Conservation (phyloP, 176 grass and related monocot genomes). For the Saccharum spontaneum region DNA sequence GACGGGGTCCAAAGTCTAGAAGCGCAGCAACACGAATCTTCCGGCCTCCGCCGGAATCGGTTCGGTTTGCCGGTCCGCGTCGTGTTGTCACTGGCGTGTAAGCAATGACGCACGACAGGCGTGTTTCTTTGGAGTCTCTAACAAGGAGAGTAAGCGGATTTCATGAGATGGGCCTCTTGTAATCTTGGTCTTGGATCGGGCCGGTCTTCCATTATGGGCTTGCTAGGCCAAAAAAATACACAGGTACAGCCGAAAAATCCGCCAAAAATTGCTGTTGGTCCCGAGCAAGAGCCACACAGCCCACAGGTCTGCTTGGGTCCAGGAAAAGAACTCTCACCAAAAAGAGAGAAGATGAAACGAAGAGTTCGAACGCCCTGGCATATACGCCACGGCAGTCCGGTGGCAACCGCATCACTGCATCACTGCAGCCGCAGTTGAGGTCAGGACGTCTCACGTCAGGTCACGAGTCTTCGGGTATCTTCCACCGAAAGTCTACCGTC, state of each 20-base stretch:
- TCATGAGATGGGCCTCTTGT: background rate
- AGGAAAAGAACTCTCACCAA: background rate
- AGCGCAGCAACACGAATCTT: background rate
- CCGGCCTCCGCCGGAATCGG: background rate
- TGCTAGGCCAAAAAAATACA: background rate
- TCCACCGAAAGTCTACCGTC: background rate
- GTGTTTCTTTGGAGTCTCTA: accelerated
- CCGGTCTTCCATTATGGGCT: background rate
- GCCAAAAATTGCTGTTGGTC: background rate
- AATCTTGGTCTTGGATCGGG: background rate
- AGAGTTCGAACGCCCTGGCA: background rate
- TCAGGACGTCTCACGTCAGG: background rate
- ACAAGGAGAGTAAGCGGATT: background rate
- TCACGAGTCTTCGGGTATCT: background rate
- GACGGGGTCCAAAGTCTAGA: background rate
- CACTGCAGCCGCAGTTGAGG: background rate
- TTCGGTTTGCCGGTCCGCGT: background rate
- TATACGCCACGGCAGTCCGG: background rate
- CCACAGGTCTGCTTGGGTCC: background rate
- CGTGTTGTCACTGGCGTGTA: background rate
- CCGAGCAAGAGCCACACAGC: background rate
- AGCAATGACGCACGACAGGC: background rate
- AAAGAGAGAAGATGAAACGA: background rate
- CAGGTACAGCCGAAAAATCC: background rate
- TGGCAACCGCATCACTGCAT: background rate